Evolutionary conservation across 2,329 filamentous ascomycete species (phyloP).

Genomic region (Penicillium concentricum): DNA sequence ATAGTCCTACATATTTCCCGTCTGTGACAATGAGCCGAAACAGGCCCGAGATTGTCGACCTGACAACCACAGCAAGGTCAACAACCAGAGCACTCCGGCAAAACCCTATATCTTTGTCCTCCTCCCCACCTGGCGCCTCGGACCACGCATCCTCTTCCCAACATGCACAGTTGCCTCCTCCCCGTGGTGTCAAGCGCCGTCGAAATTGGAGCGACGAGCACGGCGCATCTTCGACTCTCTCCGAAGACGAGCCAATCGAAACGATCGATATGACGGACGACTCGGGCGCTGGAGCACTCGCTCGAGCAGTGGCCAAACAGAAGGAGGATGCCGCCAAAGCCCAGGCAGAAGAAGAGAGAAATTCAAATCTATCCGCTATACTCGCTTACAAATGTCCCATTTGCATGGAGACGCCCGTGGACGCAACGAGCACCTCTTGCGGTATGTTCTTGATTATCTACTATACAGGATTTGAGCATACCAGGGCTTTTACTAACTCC

Average conservation of each 20-base stretch:
- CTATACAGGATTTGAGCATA: not conserved
- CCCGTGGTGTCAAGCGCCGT: slow-evolving; percentile 17
- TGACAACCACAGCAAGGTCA: not conserved
- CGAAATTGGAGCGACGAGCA: not conserved
- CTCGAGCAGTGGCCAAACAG: slow-evolving; percentile 50
- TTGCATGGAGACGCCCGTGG: slow-evolving; percentile 61
- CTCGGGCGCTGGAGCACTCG: slow-evolving; percentile 41
- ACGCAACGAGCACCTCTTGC: slow-evolving; percentile 60
- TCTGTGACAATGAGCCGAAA: not conserved
- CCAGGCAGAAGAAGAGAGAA: not conserved
- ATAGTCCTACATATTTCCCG: too few species aligned
- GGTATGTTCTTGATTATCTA: slow-evolving; percentile 45
- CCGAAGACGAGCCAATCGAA: slow-evolving; percentile 38
- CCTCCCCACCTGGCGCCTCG: not conserved
- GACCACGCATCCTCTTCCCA: not conserved
- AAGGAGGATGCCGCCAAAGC: slow-evolving; percentile 15
- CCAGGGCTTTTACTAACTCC: slow-evolving; percentile 9
- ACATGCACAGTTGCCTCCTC: not conserved
- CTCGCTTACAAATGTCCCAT: slow-evolving; percentile 59
- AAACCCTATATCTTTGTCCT: not conserved
- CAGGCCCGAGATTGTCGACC: not conserved
- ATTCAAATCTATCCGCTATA: slow-evolving; percentile 33
- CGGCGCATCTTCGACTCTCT: slow-evolving; percentile 1
- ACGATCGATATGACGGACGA: slow-evolving; percentile 52
- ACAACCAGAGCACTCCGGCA: not conserved